Evolutionary conservation across 768 basidiomycete species (phyloP).

Genomic region (Lentinus tigrinus): DNA sequence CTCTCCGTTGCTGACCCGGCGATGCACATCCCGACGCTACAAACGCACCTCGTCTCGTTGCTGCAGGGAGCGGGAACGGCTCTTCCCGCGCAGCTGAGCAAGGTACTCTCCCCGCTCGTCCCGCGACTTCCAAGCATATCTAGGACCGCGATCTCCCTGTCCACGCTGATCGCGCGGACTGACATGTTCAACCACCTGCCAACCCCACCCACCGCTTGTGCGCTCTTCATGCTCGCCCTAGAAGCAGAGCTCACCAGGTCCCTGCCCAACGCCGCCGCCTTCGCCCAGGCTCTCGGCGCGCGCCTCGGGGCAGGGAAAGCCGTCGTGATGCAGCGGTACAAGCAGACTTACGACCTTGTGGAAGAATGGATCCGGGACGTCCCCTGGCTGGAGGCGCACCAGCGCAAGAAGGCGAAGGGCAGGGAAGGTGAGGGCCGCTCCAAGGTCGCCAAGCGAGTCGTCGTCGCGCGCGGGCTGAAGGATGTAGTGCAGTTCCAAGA

Average conservation of each 20-base stretch:
- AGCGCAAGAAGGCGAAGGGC: constrained; percentile 32
- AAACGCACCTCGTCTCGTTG: constrained; percentile 43
- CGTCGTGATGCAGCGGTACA: constrained; percentile 70
- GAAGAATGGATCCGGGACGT: constrained; percentile 60
- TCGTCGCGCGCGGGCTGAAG: constrained; percentile 66
- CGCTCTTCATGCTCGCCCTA: constrained; percentile 64
- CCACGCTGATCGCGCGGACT: constrained; percentile 21
- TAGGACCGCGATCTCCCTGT: constrained; percentile 22
- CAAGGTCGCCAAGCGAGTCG: constrained; percentile 58
- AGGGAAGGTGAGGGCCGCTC: constrained; percentile 44
- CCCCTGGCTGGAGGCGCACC: constrained; percentile 69
- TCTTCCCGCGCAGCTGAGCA: constrained; percentile 19
- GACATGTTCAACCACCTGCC: constrained; percentile 37
- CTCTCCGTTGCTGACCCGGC: constrained; percentile 57
- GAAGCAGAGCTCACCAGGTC: constrained; percentile 62
- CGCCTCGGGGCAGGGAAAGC: constrained; percentile 50
- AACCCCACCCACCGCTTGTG: constrained; percentile 58
- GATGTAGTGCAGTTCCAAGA: constrained; percentile 71
- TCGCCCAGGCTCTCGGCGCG: constrained; percentile 55
- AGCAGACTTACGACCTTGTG: constrained; percentile 58
- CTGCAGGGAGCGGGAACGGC: constrained; percentile 10
- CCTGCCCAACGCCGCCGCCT: constrained; percentile 51
- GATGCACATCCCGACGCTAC: constrained; percentile 55
- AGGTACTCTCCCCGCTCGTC: constrained; percentile 19
- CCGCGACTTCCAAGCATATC: constrained; percentile 18